phyloP scores from a whole-genome alignment of 345 rosid genomes.

The Eucalyptus regnans region DNA sequence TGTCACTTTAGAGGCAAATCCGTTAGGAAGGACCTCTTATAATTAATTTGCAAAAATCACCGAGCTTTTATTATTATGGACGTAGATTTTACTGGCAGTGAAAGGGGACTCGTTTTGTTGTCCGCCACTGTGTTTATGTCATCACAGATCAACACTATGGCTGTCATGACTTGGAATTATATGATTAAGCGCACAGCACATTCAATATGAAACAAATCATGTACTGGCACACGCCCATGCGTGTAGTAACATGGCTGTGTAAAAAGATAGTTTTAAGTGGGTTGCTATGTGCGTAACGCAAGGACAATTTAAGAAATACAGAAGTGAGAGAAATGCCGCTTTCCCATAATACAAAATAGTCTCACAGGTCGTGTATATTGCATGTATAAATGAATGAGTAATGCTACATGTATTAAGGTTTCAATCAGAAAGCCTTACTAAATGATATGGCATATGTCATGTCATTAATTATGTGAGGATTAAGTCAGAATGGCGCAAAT shows the following conservation, averaged over 20 bases:
- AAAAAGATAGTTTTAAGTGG: not conserved
- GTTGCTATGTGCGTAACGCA: not conserved
- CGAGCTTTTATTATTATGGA: too few species aligned
- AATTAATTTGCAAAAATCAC: too few species aligned
- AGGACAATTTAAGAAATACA: not conserved
- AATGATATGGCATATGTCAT: not conserved
- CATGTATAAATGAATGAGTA: not conserved
- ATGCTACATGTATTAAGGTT: not conserved
- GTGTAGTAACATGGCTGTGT: too few species aligned
- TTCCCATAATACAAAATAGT: not conserved
- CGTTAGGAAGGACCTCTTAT: too few species aligned
- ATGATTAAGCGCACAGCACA: too few species aligned
- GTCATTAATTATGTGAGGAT: not conserved
- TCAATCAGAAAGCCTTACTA: not conserved
- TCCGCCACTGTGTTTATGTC: too few species aligned
- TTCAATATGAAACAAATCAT: not conserved
- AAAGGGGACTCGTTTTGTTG: too few species aligned
- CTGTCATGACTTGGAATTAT: too few species aligned
- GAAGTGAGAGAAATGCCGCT: not conserved
- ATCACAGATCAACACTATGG: not conserved
- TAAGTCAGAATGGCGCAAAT: not conserved
- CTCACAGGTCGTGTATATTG: fast-evolving
- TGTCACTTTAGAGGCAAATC: too few species aligned
- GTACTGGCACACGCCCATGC: not conserved
- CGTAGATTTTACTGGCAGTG: too few species aligned